Base-by-base conservation (phyloP, 306 rosid genomes). In the Prunus mume region DNA sequence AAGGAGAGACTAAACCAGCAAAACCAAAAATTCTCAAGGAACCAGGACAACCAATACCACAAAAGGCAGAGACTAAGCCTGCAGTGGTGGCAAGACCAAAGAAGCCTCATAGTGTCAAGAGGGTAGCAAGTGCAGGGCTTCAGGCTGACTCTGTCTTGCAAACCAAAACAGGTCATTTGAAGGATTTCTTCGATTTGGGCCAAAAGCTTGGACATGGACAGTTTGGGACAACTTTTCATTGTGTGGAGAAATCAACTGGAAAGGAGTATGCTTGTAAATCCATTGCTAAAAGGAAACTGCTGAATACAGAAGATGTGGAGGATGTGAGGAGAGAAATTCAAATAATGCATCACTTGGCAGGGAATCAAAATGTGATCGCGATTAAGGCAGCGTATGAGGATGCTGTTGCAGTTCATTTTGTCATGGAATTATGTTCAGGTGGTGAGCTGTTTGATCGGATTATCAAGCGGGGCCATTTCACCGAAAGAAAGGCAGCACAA, bases 271-370 rank as follows among this genome's bases (percentile, higher is more conserved):
- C 98, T 7, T 91, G 98, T 84, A 94, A 94, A 76, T 90, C 97
- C 7, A 91, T 94, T 49, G 82, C 91, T 1, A 94, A 94, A 82
- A 86, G 93, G 84, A 91, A 90, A 24, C 25, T 94, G 79, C 24
- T 80, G 62, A 86, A 88, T 1, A 65, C 63, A 0, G 97, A 90
- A 11, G 98, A 94, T 67, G 90, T 91, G 57, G 97, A 91, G 20
- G 97, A 90, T 83, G 97, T 94, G 80, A 89, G 96, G 85, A 91
- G 91, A 85, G 98, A 94, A 83, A 90, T 94, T 87, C 91, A 86
- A 83, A 90, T 91, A 79, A 88, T 94, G 97, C 98, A 91, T 75
- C 98, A 94, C 85, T 84, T 94, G 81, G 81, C 82, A 2, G 98
- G 97, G 32, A 75, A 83, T 73, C 6, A 83, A 18, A 81, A 81